phyloP scores from a whole-genome alignment of 768 basidiomycete genomes.

The Suillus paluster region DNA sequence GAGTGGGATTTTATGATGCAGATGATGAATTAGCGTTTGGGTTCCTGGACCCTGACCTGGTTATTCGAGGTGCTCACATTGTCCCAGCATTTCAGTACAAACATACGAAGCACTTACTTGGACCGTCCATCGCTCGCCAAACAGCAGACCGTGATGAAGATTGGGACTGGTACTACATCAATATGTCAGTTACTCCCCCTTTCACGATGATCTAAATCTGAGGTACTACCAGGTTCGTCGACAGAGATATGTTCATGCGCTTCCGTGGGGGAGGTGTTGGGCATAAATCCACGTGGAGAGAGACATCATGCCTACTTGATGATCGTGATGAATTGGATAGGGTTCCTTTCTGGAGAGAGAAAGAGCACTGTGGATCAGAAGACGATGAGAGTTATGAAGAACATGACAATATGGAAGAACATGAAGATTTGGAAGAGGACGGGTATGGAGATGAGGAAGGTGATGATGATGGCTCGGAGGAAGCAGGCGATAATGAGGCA shows the following conservation, averaged over 20 bases:
- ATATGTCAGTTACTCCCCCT: no score
- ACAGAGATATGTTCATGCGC: slow-evolving; percentile 46
- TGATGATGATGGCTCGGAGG: not conserved
- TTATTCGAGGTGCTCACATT: slow-evolving; percentile 45
- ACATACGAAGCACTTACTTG: slow-evolving; percentile 23
- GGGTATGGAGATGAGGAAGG: not conserved
- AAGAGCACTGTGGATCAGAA: not conserved
- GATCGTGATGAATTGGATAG: not conserved
- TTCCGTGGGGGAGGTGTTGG: slow-evolving; percentile 36
- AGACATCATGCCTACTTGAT: slow-evolving; percentile 1
- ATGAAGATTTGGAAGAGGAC: no score
- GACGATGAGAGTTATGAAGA: not conserved
- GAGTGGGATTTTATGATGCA: slow-evolving; percentile 40
- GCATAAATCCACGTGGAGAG: slow-evolving; percentile 19
- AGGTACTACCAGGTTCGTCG: slow-evolving; percentile 37
- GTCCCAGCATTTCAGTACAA: slow-evolving; percentile 43
- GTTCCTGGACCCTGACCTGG: slow-evolving; percentile 45
- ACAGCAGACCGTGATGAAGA: slow-evolving; percentile 17
- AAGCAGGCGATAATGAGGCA: not conserved
- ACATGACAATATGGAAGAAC: no score
- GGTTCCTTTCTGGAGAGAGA: no score
- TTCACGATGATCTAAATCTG: no score
- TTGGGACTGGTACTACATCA: no score
- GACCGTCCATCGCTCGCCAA: slow-evolving; percentile 7
- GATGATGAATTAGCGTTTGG: slow-evolving; percentile 40